These are phyloP conservation scores for Teratosphaeria epicoccoides DNA, from an alignment of 2,329 filamentous ascomycete species.

Conservation along the genomic window DNA sequence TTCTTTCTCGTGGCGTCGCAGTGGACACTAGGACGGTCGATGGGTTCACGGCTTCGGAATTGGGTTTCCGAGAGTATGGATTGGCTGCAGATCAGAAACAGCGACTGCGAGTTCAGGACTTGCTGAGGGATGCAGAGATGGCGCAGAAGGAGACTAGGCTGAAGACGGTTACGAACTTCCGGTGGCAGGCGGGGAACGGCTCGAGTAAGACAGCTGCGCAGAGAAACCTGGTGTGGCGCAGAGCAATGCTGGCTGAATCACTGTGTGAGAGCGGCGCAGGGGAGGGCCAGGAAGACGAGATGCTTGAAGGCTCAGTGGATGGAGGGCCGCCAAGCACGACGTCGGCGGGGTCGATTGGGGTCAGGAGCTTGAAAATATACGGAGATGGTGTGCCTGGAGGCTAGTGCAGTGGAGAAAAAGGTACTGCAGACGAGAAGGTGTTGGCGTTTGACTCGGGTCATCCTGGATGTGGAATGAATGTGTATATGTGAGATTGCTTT, in stretches of 20 bases:
- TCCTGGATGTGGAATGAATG: too few relatives aligned
- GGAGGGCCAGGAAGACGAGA: conserved; percentile 2
- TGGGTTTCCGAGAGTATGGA: conserved; percentile 11
- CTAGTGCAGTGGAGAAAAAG: background rate
- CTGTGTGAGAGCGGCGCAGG: conserved; percentile 4
- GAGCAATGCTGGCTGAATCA: conserved; percentile 8
- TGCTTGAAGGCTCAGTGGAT: background rate
- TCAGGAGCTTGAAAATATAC: background rate
- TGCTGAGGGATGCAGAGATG: conserved; percentile 3
- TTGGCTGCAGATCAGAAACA: conserved; percentile 1
- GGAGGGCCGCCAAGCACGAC: background rate
- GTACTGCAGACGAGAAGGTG: too few relatives aligned
- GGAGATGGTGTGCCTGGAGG: background rate
- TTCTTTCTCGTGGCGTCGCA: conserved; percentile 7
- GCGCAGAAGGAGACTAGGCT: conserved; percentile 2
- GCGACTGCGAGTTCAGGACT: conserved; percentile 2
- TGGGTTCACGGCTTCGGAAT: conserved; percentile 7
- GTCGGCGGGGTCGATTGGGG: background rate
- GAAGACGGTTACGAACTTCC: background rate
- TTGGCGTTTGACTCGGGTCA: too few relatives aligned
- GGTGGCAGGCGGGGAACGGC: background rate
- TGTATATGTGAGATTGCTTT: too few relatives aligned
- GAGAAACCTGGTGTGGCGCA: conserved; percentile 9
- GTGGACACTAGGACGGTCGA: conserved; percentile 7
- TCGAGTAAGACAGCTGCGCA: conserved; percentile 6